Conservation (phyloP, 2,329 filamentous ascomycete species). For the Pyrenochaeta sp. region DNA sequence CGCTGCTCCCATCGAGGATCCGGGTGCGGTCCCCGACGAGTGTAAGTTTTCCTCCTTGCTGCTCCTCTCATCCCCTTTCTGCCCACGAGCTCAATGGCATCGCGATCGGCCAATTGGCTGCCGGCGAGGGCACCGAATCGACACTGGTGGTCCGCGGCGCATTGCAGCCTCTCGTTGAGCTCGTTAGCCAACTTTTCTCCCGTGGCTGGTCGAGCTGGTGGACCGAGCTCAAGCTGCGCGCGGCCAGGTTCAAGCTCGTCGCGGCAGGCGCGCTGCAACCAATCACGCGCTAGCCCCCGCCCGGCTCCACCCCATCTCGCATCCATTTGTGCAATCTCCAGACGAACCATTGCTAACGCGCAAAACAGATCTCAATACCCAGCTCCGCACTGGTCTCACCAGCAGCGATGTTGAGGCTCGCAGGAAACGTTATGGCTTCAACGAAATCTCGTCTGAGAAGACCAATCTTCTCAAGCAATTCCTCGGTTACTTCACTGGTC, state of each 20-base stretch:
- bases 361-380: slow-evolving; percentile 63
- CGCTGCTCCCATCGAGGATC: slow-evolving; percentile 41
- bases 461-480: slow-evolving; percentile 79
- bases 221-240: slow-evolving; percentile 25
- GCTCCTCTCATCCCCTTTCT: neutral
- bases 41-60: slow-evolving; percentile 24
- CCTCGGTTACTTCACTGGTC: slow-evolving; percentile 76
- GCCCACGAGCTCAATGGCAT: neutral
- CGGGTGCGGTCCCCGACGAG: slow-evolving; percentile 64
- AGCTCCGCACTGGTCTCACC: slow-evolving; percentile 70
- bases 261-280: slow-evolving; percentile 24
- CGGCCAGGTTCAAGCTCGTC: slow-evolving; percentile 8
- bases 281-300: slow-evolving; percentile 22
- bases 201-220: slow-evolving; percentile 15
- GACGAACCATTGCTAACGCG: slow-evolving; percentile 48
- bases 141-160: neutral
- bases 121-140: neutral
- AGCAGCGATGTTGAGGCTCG: slow-evolving; percentile 67
- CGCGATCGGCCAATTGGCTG: neutral
- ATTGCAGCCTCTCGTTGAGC: slow-evolving; percentile 14
- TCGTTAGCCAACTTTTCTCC: slow-evolving; percentile 6
- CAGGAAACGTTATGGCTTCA: slow-evolving; percentile 72
- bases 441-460: slow-evolving; percentile 77
- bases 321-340: slow-evolving; percentile 6
- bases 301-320: slow-evolving; percentile 22